phyloP scores from a whole-genome alignment of 305 asterid species.

The Fraxinus platypoda region DNA sequence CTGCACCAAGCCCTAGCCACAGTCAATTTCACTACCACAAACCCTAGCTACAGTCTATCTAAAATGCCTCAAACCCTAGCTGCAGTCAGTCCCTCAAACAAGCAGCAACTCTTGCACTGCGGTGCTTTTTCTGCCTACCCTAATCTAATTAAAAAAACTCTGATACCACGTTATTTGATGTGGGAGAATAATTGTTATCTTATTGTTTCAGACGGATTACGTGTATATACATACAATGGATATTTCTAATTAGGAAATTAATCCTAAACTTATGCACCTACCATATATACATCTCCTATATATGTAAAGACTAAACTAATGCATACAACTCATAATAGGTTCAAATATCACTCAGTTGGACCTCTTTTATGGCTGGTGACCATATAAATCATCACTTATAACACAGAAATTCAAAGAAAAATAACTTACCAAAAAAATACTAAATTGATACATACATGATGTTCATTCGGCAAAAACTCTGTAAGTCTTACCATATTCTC shows the following conservation, averaged over 20 bases:
- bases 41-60: too few relatives aligned
- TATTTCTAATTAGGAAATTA: not conserved
- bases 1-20: not conserved
- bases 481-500: constrained; percentile 50
- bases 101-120: not conserved
- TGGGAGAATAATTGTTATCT: not conserved
- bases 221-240: not conserved
- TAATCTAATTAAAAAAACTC: too few relatives aligned
- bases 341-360: not conserved
- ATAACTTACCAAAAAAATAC: constrained; percentile 1
- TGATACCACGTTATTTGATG: not conserved
- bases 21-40: not conserved
- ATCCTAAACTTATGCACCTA: not conserved
- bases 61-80: too few relatives aligned
- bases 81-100: not conserved
- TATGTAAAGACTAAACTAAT: not conserved
- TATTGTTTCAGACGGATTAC: not conserved
- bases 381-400: not conserved
- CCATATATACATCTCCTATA: not conserved
- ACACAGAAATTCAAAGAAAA: not conserved
- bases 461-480: not conserved
- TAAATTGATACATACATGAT: constrained; percentile 6
- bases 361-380: not conserved
- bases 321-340: not conserved
- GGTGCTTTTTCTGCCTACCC: not conserved